A percentile compares a stretch with the other conserved stretches of the same genome.
Conservation (phyloP, 176 grass and related monocot genomes). For the Paspalum notatum region DNA sequence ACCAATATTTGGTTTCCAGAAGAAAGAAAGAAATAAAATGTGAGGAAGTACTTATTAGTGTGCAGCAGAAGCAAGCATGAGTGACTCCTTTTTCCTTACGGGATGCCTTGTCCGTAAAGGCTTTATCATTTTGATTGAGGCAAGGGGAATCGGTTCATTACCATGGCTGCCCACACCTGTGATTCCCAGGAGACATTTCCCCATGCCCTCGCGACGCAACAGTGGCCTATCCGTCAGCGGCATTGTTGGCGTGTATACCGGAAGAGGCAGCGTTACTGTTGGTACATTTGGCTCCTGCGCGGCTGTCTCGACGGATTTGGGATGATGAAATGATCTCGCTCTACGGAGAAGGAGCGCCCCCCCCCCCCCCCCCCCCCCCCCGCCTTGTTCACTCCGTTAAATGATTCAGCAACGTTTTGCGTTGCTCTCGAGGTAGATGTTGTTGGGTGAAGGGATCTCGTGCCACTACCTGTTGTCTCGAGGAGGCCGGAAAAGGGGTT, state of each 20-base stretch:
- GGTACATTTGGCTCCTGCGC: not conserved
- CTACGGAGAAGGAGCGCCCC: not conserved
- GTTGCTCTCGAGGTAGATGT: slow-evolving; percentile 15
- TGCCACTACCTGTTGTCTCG: slow-evolving; percentile 9
- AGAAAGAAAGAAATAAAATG: too few species aligned
- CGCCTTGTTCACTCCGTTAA: not conserved
- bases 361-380: too few species aligned
- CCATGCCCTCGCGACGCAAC: slow-evolving; percentile 9
- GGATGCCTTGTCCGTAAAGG: slow-evolving; percentile 47
- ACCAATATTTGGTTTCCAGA: not conserved
- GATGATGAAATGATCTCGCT: slow-evolving; percentile 7
- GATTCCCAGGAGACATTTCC: slow-evolving; percentile 1
- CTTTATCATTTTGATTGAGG: slow-evolving; percentile 41
- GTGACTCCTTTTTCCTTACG: slow-evolving; percentile 34
- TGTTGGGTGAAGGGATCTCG: slow-evolving; percentile 17
- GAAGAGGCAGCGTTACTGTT: slow-evolving; percentile 3
- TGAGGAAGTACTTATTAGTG: not conserved
- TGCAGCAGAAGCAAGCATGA: slow-evolving; percentile 48
- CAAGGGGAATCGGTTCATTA: slow-evolving; percentile 11
- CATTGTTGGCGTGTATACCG: not conserved
- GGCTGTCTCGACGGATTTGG: slow-evolving; percentile 24
- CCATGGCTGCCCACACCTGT: not conserved
- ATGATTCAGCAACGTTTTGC: not conserved
- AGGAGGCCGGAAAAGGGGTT: not conserved
- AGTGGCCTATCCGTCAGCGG: not conserved